Evolutionary conservation across 1,139 yeast genomes (phyloP), one percentile per base, ranked within the genome.

Genomic region (Diutina ranongensis): DNA sequence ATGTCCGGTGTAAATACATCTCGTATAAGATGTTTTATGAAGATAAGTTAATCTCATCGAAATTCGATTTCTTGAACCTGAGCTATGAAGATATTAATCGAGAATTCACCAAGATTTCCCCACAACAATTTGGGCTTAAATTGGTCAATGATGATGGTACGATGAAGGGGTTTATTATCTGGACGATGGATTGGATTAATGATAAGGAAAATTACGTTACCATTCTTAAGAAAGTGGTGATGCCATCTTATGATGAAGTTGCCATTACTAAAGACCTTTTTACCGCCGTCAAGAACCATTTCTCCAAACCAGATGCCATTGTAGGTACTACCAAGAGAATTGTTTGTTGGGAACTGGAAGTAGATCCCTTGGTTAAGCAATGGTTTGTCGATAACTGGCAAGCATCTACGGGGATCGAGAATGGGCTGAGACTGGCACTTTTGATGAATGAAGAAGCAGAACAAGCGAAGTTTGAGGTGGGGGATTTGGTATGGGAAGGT

Each of bases 1-100:
- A 71, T 49, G 57, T 69, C 45, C 57, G 75, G 49, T 56, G 68
- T 27, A 71, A 70, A 48, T 68, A 56, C 49, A 58, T 68, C 44
- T 57, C 67, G 41, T 58, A 62, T 46, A 61, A 60, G 49, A 49
- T 64, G 35, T 60, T 61, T 47, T 55, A 60, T 44, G 54, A 55
- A 27, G 46, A 53, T 1, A 12, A 21, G 15, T 16, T 12, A 7
- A 21, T 9, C 15, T 18, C 9, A n/a, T 18, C 38, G 5, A 40
- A 45, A 34, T 45, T 49, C 67, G 55, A 22, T 46, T 33, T 42
- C 15, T 19, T n/a, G n/a, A 42, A 8, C 15, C 28, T 21, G 31
- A 16, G 31, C 10, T 42, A 42, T 21, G 45, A 13, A 7, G 45
- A 33, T 15, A 32, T 42, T 19, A 33, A 33, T 25, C 12, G 20